phyloP scores from a whole-genome alignment of 2,329 filamentous ascomycete genomes.

The Aureobasidium sp. region DNA sequence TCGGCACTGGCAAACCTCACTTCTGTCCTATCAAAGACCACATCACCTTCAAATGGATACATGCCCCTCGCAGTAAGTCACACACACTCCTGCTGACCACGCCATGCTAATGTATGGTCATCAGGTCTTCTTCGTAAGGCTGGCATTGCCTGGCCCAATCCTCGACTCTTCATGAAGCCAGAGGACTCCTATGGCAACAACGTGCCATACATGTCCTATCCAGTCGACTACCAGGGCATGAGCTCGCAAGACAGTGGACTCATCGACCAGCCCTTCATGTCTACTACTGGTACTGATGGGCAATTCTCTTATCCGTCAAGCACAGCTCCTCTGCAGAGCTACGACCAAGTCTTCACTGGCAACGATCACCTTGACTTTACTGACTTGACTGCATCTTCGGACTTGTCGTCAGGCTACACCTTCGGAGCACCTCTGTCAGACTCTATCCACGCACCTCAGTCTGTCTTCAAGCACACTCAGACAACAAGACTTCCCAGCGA shows the following conservation, averaged over 20 bases:
- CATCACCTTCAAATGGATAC: slow-evolving; percentile 75
- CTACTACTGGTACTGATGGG: not conserved
- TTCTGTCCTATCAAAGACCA: slow-evolving; percentile 66
- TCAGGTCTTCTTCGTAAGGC: slow-evolving; percentile 65
- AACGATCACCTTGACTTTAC: slow-evolving; percentile 19
- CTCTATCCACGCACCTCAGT: not conserved
- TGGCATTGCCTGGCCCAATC: slow-evolving; percentile 74
- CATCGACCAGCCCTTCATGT: not conserved
- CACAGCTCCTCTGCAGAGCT: not conserved
- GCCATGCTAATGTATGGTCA: not conserved
- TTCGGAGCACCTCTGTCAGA: not conserved
- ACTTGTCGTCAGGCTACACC: slow-evolving; percentile 15
- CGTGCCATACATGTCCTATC: slow-evolving; percentile 4
- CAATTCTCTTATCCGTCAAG: not conserved
- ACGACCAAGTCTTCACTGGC: not conserved
- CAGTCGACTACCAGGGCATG: slow-evolving; percentile 21
- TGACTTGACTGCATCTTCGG: slow-evolving; percentile 15
- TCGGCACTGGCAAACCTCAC: slow-evolving; percentile 19
- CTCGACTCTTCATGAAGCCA: slow-evolving; percentile 54
- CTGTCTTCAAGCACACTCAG: not conserved
- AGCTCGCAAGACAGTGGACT: not conserved
- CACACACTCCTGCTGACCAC: not conserved
- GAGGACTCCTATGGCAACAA: slow-evolving; percentile 23
- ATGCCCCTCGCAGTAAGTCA: slow-evolving; percentile 65
- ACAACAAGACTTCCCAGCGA: slow-evolving; percentile 23